Evolutionary conservation across 2,329 filamentous ascomycete species (phyloP), one percentile per base, ranked within the genome.

Genomic region (Trichoderma sp.): DNA sequence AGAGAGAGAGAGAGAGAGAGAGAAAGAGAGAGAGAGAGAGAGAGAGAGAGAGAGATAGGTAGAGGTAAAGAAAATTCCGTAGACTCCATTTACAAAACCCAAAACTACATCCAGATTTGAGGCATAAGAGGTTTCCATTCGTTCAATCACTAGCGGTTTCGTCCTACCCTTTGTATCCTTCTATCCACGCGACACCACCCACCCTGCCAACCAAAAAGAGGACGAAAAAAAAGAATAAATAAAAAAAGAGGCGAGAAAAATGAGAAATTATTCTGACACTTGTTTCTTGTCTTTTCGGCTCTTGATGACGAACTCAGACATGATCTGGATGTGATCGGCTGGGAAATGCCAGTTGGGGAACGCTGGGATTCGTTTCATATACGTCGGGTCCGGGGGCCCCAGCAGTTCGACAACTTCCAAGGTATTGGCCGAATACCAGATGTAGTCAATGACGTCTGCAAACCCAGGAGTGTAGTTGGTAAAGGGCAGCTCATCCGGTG

Each of bases 401-500:
- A 97, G 88, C 64, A 97, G 80, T 64, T 91, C 91, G 19, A 92
- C 90, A 27, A 96, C 91, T 76, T 95, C 92, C 53, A 97, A 84
- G 25, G 91, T 89, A 78, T 95, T 97, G 68, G 93, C 94, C 67
- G 93, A 94, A 80, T 97, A 99, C 93, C 94, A 98, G 74, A 99
- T 93, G 79, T 98, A 97, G 78, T 99, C 95, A 72, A 99, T 91
- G 67, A 96, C 92, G 70, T 93, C 94, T 61, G 88, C 87, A 80
- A 97, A 99, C n/a, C 89, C 89, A 1, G 95, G 94, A 15, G 93
- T 96, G 80, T 98, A 99, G 80, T 99, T 99, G 56, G 95, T 99
- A 78, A 97, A 99, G 5, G 89, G 89, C 73, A 98, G 82, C 77
- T 97, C 92, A 68, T 93, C 91, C 7, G 90, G 89, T 39, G 95